Base-by-base conservation (phyloP, 2,329 filamentous ascomycete species). In the Xylariales sp. region DNA sequence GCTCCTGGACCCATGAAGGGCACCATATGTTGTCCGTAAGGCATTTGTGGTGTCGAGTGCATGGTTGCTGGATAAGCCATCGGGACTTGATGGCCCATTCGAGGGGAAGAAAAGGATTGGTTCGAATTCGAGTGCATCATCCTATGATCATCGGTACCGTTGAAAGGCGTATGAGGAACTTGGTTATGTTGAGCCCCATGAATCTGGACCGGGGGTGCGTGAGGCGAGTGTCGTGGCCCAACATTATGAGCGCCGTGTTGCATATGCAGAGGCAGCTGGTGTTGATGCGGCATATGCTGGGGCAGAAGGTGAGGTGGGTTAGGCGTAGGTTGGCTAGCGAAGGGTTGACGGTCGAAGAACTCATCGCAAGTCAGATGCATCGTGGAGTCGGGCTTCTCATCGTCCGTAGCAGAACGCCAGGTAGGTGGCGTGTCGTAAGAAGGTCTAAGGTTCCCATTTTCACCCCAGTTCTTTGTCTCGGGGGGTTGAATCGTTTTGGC, bases 51-150 rank as follows among this genome's bases (percentile, higher is more conserved):
- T 69, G 90, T 89, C 23, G 90, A 90, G 61, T 87, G 87, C 83
- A 93, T 90, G 12, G 88, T 86, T 1, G 87, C 87, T 23, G 88
- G 87, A 73, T 94, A 94, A 3, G 87, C 87, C 78, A 93, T 88
- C 36, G 90, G 88, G 16, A 89, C 86, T 70, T 90, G 91, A 59
- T 90, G 91, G 57, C 89, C 87, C 73, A 94, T 87, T 58, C 94
- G 89, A 56, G 95, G 94, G 16, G 94, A 97, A 8, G 93, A 91
- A 78, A 93, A 96, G 2, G 93, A 93, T 74, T 94, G 93, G 3
- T 90, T 90, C 30, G 92, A 94, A 72, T 91, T 94, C 6, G 90
- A 92, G 65, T 92, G 93, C 82, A 96, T 92, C 92, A 97, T 97
- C 59, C 94, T 89, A 76, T 94, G 93, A 66, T 94, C 92, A 72